Evolutionary conservation across 306 rosid genomes (phyloP).

Genomic region (Senna tora): DNA sequence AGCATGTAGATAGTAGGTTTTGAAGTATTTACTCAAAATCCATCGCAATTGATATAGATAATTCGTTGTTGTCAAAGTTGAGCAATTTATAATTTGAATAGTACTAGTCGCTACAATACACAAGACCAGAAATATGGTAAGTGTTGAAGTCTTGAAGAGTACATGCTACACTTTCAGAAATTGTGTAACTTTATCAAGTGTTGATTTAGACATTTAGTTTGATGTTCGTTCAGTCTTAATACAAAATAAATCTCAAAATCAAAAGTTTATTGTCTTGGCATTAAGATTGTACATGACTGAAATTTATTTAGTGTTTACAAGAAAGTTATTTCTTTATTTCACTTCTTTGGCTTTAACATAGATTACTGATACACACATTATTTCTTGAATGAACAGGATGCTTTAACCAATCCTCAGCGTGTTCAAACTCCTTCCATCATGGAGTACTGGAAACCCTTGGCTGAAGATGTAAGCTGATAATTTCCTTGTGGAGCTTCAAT

Average conservation of each 20-base stretch:
- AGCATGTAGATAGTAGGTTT: constrained; percentile 27
- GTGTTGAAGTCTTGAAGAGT: too few relatives aligned
- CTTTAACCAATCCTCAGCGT: constrained; percentile 92
- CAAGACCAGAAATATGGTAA: background rate
- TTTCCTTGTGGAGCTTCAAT: constrained; percentile 30
- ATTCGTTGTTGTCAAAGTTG: background rate
- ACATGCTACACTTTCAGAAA: background rate
- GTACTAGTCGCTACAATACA: background rate
- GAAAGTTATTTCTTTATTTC: constrained; percentile 11
- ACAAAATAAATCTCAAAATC: constrained; percentile 1
- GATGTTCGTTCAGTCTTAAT: background rate
- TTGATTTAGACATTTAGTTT: background rate
- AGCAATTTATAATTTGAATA: background rate
- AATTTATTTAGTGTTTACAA: background rate
- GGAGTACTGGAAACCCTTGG: constrained; percentile 96
- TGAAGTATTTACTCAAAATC: constrained; percentile 14
- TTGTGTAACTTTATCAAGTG: background rate
- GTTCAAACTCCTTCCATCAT: constrained; percentile 86
- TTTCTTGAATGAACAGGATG: constrained; percentile 62
- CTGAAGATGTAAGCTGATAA: constrained; percentile 80
- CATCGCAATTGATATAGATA: background rate
- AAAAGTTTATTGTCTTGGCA: constrained; percentile 9
- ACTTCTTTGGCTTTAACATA: constrained; percentile 26
- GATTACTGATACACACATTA: constrained; percentile 17
- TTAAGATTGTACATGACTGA: constrained; percentile 14